Percentiles rank a stretch among this genome's conserved stretches.
Evolutionary conservation across 2,329 filamentous ascomycete species (phyloP).

Genomic region (Diaporthe nobilis): DNA sequence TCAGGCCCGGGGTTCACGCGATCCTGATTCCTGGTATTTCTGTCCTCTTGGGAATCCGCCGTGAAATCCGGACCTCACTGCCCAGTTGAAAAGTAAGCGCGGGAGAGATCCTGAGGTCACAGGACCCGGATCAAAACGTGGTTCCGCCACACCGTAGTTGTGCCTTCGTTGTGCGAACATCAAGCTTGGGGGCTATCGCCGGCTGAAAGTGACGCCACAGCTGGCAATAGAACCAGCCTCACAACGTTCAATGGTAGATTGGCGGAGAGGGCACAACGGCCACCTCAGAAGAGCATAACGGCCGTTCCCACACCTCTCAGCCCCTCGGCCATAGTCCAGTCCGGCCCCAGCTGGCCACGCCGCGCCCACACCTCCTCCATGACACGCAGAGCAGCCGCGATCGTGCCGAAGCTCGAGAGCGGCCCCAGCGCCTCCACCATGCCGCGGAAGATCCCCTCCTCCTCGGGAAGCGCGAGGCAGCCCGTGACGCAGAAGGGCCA

Average conservation of each 20-base stretch:
- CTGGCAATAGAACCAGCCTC: too few relatives aligned
- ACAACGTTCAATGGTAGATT: too few relatives aligned
- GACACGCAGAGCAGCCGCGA: conserved; percentile 58
- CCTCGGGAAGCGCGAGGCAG: conserved; percentile 54
- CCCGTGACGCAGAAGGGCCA: conserved; percentile 56
- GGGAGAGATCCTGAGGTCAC: neutral
- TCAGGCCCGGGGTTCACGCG: too few relatives aligned
- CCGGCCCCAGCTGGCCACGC: conserved; percentile 44
- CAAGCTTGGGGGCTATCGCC: too few relatives aligned
- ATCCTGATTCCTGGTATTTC: too few relatives aligned
- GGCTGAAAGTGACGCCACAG: neutral
- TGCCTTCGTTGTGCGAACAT: neutral
- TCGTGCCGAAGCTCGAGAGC: conserved; percentile 61
- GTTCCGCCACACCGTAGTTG: neutral
- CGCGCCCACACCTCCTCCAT: conserved; percentile 63
- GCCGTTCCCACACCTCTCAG: conserved; percentile 58
- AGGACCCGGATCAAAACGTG: neutral
- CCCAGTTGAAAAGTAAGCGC: neutral
- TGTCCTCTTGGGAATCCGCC: too few relatives aligned
- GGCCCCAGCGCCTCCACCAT: conserved; percentile 58
- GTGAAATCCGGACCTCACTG: neutral
- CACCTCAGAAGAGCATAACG: conserved; percentile 53
- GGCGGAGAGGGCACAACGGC: neutral
- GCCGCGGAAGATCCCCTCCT: conserved; percentile 59
- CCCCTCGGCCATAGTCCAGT: conserved; percentile 50